Evolutionary conservation across 129 eudicot genomes (phyloP), one percentile per base, ranked within the genome.

Genomic region (Solidago caesia): DNA sequence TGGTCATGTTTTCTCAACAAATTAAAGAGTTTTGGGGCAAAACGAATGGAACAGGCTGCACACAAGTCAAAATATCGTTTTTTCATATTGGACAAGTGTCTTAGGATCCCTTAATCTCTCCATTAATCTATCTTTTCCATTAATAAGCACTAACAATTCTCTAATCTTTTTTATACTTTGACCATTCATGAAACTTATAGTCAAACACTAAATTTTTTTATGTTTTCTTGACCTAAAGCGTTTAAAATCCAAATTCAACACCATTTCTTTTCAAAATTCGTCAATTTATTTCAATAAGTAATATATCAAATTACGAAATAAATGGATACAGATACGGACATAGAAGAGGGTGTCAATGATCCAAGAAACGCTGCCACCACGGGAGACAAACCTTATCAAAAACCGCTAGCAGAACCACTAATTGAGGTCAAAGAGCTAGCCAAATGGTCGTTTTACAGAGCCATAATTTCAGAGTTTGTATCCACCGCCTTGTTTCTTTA

Each of bases 391-490:
- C 84, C 78, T 81, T 84, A 80, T 82, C 71, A 86, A 43, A 76
- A 89, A 75, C 88, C 90, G 11, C 86, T 80, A 0, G 87, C 87
- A 16, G 80, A 84, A 2, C 81, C 80, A 21, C 27, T 85, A 16
- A 56, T 88, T 41, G 95, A 79, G 71, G 53, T 68, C 1, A 77
- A 70, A 6, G 95, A 86, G 75, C 83, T 86, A 2, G 68, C 85
- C 64, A 79, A 79, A 33, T 89, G 89, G 95, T 89, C 95, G 3
- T 84, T 89, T 39, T 89, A 89, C 57, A 75, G 95, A 70, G 90
- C 95, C 64, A 60, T 83, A 27, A 79, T 88, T 6, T 86, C 86
- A 4, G 88, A 88, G 75, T 88, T 85, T 56, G 60, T 88, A 14
- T 90, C 90, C 48, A 85, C 93, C 44, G 76, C 81, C 15, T 59